Evolutionary conservation across 495 filamentous ascomycete genomes (phyloP).

Genomic region (Astrocystis sublimbata): DNA sequence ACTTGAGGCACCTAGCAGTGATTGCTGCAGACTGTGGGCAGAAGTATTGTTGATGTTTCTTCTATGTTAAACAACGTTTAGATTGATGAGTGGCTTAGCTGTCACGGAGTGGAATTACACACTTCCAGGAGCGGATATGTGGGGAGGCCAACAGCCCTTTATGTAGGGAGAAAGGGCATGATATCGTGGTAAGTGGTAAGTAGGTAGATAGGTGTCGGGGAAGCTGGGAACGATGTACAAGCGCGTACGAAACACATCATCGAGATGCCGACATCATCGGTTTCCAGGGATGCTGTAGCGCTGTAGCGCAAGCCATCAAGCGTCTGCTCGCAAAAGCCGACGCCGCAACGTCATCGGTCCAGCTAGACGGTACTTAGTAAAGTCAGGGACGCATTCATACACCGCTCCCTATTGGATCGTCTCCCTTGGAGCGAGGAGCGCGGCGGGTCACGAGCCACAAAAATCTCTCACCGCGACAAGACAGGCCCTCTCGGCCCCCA

Average conservation of each 20-base stretch:
- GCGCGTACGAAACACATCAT: constrained; percentile 3
- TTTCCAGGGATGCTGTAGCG: neutral
- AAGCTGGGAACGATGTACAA: neutral
- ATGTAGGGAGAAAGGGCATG: neutral
- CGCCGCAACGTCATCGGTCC: constrained; percentile 10
- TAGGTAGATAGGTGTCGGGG: neutral
- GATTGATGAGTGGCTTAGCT: neutral
- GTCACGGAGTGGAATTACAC: neutral
- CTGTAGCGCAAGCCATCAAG: neutral
- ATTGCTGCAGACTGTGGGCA: neutral
- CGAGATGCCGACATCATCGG: neutral
- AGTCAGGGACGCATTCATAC: neutral
- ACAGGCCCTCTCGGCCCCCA: too few species aligned
- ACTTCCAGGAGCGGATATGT: neutral
- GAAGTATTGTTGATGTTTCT: neutral
- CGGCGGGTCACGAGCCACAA: neutral
- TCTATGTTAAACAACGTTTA: too few species aligned
- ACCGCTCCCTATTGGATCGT: neutral
- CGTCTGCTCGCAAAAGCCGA: neutral
- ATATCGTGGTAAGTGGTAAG: neutral
- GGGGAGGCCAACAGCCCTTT: neutral
- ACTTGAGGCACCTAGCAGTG: neutral
- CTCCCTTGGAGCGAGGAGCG: neutral
- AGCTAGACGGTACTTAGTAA: neutral
- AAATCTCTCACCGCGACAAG: neutral